Evolutionary conservation across 768 basidiomycete genomes (phyloP).

Genomic region (Suillus decipiens): DNA sequence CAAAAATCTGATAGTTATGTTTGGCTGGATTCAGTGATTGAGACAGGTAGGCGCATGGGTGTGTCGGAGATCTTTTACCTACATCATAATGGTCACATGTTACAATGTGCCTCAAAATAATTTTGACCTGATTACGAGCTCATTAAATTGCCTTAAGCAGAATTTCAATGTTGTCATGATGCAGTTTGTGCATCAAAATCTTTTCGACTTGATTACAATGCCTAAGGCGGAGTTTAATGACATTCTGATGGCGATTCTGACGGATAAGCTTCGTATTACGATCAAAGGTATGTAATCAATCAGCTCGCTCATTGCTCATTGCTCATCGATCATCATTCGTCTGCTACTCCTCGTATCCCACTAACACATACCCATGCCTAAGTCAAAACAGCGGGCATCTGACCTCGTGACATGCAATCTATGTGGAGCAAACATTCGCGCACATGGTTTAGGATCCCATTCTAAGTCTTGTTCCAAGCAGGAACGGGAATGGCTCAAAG

Average conservation of each 20-base stretch:
- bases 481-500: background rate
- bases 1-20: too few species aligned
- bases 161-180: too few species aligned
- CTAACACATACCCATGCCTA: background rate
- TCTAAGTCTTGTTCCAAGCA: background rate
- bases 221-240: too few species aligned
- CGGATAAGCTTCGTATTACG: too few species aligned
- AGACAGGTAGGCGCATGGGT: too few species aligned
- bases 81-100: background rate
- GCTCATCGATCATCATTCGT: too few species aligned
- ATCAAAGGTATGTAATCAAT: too few species aligned
- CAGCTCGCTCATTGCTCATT: background rate
- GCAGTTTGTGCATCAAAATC: too few species aligned
- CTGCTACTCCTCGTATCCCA: background rate
- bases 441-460: background rate
- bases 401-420: background rate
- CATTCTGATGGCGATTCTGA: too few species aligned
- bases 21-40: too few species aligned
- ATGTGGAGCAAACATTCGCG: background rate
- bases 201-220: too few species aligned
- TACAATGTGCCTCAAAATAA: background rate
- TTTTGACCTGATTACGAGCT: background rate
- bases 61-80: background rate
- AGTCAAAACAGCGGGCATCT: background rate
- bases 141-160: too few species aligned